A percentile compares a stretch with the other conserved stretches of the same genome.
Conservation (phyloP, 805 yeast species). For the Wickerhamomyces bovis region DNA sequence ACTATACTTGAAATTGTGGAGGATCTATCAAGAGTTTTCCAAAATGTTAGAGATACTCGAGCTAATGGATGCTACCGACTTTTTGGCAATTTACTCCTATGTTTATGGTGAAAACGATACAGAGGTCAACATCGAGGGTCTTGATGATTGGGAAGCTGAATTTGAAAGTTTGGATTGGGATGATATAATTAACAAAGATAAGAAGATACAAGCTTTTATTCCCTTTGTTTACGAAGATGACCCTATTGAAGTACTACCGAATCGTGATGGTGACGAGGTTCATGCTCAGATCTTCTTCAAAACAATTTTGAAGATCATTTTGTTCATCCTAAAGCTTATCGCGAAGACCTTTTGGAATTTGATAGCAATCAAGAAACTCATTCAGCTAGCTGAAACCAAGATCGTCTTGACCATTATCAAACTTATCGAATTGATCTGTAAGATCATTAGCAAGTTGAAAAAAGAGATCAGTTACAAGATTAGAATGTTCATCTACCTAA, state of each 20-base stretch:
- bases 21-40: constrained; percentile 5
- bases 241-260: background rate
- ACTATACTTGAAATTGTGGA: constrained; percentile 3
- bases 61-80: constrained; percentile 14
- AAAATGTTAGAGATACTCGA: constrained; percentile 13
- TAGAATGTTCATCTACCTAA: constrained; percentile 7
- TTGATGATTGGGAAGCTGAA: background rate
- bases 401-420: constrained; percentile 7
- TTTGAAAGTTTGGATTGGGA: constrained; percentile 4
- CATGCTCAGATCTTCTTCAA: constrained; percentile 7
- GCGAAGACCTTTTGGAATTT: constrained; percentile 14
- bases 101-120: constrained; percentile 4
- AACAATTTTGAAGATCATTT: constrained; percentile 9
- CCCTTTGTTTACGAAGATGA: constrained; percentile 10
- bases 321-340: constrained; percentile 13
- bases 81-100: constrained; percentile 14
- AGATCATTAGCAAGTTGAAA: constrained; percentile 9
- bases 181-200: background rate
- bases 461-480: constrained; percentile 9
- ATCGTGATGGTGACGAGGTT: background rate
- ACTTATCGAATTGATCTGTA: constrained; percentile 10
- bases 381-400: constrained; percentile 14
- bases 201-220: background rate
- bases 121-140: background rate
- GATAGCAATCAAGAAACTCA: constrained; percentile 14